These are phyloP conservation scores for Neoboletus brunneissimus DNA, from an alignment of 768 basidiomycete genomes.

Conservation along the genomic window DNA sequence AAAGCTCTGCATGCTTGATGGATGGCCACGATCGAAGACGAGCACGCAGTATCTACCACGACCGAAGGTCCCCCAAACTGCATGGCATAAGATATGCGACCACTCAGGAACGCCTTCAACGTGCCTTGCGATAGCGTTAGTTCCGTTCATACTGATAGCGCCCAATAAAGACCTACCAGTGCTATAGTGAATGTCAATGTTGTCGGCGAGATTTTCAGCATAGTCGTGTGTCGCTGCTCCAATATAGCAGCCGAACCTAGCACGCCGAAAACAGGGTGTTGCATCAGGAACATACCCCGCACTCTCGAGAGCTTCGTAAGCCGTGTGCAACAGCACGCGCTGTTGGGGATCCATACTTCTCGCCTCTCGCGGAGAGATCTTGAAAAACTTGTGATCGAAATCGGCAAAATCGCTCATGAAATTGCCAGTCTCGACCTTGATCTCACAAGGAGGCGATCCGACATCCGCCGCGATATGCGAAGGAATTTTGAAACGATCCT, in stretches of 20 bases:
- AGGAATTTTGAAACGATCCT: conserved; percentile 49
- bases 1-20: conserved; percentile 69
- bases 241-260: conserved; percentile 61
- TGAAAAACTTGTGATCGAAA: conserved; percentile 73
- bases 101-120: conserved; percentile 62
- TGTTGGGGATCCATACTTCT: conserved; percentile 77
- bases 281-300: conserved; percentile 66
- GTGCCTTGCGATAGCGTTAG: conserved; percentile 44
- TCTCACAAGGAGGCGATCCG: conserved; percentile 36
- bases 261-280: conserved; percentile 49
- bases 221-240: conserved; percentile 74
- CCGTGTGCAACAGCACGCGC: conserved; percentile 61
- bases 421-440: conserved; percentile 58
- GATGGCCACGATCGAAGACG: conserved; percentile 64
- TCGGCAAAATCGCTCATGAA: conserved; percentile 55
- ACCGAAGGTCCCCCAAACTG: conserved; percentile 67
- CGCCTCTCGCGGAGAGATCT: conserved; percentile 71
- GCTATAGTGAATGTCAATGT: conserved; percentile 69
- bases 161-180: conserved; percentile 43
- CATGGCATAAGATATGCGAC: conserved; percentile 69
- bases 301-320: conserved; percentile 66
- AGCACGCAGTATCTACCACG: conserved; percentile 74
- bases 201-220: conserved; percentile 55
- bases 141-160: background rate
- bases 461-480: conserved; percentile 32